phyloP scores from a whole-genome alignment of 371 early-diverging fungal genomes.

The Mucor sp. region DNA sequence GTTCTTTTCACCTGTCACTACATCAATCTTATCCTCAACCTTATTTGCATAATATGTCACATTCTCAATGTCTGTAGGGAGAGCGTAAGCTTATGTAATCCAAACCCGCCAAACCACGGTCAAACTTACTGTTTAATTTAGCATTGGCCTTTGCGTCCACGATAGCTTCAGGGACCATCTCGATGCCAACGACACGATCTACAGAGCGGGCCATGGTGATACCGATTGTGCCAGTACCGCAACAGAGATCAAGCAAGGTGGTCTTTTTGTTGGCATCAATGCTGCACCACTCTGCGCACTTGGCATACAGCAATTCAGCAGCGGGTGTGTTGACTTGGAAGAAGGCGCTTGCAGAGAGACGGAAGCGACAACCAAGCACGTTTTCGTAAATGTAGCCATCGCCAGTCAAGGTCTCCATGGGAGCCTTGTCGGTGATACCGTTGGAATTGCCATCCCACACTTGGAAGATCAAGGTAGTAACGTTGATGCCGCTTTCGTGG shows the following conservation, averaged over 20 bases:
- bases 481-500: constrained; percentile 20
- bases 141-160: constrained; percentile 74
- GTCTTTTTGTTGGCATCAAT: constrained; percentile 30
- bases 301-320: constrained; percentile 64
- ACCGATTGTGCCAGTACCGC: constrained; percentile 87
- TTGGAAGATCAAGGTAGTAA: constrained; percentile 58
- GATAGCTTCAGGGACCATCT: constrained; percentile 67
- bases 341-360: constrained; percentile 71
- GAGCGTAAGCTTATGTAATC: neutral
- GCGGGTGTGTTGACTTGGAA: constrained; percentile 79
- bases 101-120: neutral
- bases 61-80: constrained; percentile 48
- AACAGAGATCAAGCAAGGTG: constrained; percentile 73
- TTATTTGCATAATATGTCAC: constrained; percentile 60
- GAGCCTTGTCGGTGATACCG: constrained; percentile 50
- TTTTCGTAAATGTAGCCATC: constrained; percentile 60
- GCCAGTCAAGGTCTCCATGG: constrained; percentile 53
- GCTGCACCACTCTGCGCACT: constrained; percentile 38
- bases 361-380: constrained; percentile 60
- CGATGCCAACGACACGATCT: constrained; percentile 72
- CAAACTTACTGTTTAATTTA: constrained; percentile 48
- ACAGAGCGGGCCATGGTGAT: constrained; percentile 68
- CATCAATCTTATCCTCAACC: constrained; percentile 69
- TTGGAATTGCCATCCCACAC: constrained; percentile 47
- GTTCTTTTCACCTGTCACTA: constrained; percentile 35